Base-by-base conservation (phyloP, 805 yeast genomes). In the Candida michaelii region DNA sequence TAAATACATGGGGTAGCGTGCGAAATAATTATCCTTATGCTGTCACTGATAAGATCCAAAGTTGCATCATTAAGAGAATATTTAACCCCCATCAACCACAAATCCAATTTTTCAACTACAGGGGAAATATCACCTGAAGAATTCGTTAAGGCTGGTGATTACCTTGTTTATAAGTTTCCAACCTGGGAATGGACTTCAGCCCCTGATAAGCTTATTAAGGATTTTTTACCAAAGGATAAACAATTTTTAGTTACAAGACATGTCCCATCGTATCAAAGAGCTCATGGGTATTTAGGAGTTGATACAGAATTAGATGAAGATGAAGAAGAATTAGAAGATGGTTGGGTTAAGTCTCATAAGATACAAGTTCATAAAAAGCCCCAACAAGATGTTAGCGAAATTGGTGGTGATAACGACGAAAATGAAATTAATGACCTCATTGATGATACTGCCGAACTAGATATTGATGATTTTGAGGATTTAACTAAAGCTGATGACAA, bases 61-160 rank as follows among this genome's bases (percentile, higher is more conserved):
- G 66, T 89, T 47, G 83, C 93, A 44, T 83, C 89, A 7, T 76
- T 90, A 68, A 76, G 98, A 52, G 99, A 93, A 62, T 91, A 90
- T 57, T 69, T 93, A 42, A 91, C 99, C 2, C 99, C 99, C 1
- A 82, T 91, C 2, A 76, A 83, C 33, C 88, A 90, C 62, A 77
- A 71, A n/a, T 89, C 97, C 18, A 88, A 93, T 13, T 93, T 89
- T 66, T 73, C 80, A 42, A 66, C 74, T 37, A 86, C 97, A 0
- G 99, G 99, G 3, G 93, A 91, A 60, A 83, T 93, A 39, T 87
- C 96, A 1, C 99, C 99, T 1, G 96, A 88, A 41, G 99, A 93
- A 62, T 93, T 93, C 65, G 91, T 89, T 8, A 72, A 71, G 42
- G 97, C 99, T 3, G 99, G 99, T 16, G 97, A 93, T 61, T 93